These are phyloP conservation scores for Verticillium klebahnii DNA, from an alignment of 2,329 filamentous ascomycete genomes.

Conservation along the genomic window DNA sequence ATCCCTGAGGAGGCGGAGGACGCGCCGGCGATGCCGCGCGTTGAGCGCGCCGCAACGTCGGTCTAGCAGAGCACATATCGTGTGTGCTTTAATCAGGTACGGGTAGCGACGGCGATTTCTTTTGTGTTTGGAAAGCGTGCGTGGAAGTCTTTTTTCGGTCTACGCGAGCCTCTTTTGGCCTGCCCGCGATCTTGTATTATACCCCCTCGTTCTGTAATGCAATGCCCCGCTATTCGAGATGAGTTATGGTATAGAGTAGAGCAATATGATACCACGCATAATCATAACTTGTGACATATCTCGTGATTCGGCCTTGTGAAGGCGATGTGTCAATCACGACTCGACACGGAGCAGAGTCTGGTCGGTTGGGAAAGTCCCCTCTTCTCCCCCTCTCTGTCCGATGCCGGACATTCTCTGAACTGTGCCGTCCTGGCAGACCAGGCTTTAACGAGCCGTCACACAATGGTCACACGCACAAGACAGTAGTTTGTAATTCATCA, in stretches of 20 bases:
- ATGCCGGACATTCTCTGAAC: too few relatives aligned
- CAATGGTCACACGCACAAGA: too few relatives aligned
- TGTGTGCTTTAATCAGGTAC: neutral
- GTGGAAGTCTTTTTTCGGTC: neutral
- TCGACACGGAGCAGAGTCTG: too few relatives aligned
- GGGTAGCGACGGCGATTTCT: neutral
- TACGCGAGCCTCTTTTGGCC: neutral
- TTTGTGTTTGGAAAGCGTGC: neutral
- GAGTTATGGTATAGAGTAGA: neutral
- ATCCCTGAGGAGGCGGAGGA: constrained; percentile 2
- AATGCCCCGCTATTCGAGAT: neutral
- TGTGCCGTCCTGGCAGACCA: too few relatives aligned
- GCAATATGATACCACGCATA: neutral
- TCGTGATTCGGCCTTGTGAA: too few relatives aligned
- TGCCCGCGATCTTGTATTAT: neutral
- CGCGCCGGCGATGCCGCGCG: neutral
- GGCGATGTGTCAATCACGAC: too few relatives aligned
- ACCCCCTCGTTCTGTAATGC: neutral
- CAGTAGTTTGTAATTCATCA: neutral
- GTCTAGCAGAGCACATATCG: neutral
- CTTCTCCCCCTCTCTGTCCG: too few relatives aligned
- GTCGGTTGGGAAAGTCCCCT: too few relatives aligned
- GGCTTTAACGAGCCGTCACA: too few relatives aligned
- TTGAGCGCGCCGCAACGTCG: neutral
- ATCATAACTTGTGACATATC: too few relatives aligned